Evolutionary conservation across 2,329 filamentous ascomycete genomes (phyloP).

Genomic region (Xylariaceae sp.): DNA sequence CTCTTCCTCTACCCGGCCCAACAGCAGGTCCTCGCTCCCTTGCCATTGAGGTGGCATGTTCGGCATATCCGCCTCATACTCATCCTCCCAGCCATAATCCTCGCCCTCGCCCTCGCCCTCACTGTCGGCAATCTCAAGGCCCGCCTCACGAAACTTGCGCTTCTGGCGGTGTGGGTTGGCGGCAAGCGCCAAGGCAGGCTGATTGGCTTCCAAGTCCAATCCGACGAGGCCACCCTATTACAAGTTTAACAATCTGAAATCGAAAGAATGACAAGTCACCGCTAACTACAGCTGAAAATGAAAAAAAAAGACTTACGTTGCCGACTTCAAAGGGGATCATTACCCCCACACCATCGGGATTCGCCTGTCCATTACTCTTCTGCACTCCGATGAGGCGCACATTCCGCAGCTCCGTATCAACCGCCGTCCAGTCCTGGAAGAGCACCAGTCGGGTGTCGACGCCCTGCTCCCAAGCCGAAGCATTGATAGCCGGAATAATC

Average conservation of each 20-base stretch:
- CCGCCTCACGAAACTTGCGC: constrained; percentile 58
- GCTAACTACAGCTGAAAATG: background rate
- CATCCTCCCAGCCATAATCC: constrained; percentile 67
- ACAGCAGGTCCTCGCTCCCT: constrained; percentile 58
- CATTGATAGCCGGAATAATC: constrained; percentile 68
- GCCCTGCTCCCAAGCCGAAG: constrained; percentile 73
- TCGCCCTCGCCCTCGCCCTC: constrained; percentile 59
- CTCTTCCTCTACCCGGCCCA: constrained; percentile 41
- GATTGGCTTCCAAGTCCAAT: constrained; percentile 38
- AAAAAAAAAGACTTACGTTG: constrained; percentile 33
- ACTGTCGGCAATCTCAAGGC: constrained; percentile 55
- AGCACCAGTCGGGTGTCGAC: constrained; percentile 68
- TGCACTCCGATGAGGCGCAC: constrained; percentile 58
- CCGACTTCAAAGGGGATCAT: constrained; percentile 47
- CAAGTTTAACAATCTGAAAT: constrained; percentile 12
- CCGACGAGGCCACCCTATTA: constrained; percentile 38
- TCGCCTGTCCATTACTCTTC: constrained; percentile 53
- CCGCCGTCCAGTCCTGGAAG: constrained; percentile 69
- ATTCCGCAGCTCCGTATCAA: constrained; percentile 40
- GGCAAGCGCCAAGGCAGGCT: constrained; percentile 31
- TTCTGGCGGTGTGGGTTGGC: constrained; percentile 44
- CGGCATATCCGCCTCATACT: constrained; percentile 57
- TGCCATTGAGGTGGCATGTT: constrained; percentile 61
- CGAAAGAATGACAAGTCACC: constrained; percentile 5
- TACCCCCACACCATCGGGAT: constrained; percentile 36